Percentiles rank a stretch among this genome's conserved stretches.
Evolutionary conservation across 805 yeast genomes (phyloP).

Genomic region (Saccharomyces eubayanus): DNA sequence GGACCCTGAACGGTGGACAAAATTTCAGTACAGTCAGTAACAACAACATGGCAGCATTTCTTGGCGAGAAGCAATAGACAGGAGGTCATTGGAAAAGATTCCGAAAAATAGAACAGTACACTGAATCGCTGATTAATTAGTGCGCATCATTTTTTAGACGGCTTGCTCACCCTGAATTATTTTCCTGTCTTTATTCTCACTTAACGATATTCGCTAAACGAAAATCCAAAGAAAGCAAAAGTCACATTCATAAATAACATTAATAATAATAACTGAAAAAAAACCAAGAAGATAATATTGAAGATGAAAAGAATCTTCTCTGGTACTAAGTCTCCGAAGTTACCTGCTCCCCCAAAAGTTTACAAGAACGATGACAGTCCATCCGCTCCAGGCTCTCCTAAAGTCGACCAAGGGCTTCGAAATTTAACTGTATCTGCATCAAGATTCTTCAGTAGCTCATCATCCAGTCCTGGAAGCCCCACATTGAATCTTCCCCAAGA

Average conservation of each 20-base stretch:
- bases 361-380: conserved; percentile 12
- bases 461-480: conserved; percentile 4
- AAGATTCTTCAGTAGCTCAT: conserved; percentile 13
- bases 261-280: neutral
- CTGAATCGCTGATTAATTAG: neutral
- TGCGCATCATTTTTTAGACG: neutral
- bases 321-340: conserved; percentile 20
- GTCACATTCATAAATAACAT: neutral
- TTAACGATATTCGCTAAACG: neutral
- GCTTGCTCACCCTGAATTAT: neutral
- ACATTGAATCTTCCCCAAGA: conserved; percentile 10
- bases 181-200: neutral
- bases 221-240: neutral
- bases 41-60: neutral
- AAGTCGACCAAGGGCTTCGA: conserved; percentile 4
- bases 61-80: neutral
- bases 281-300: neutral
- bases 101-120: neutral
- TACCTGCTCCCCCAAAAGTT: conserved; percentile 22
- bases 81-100: neutral
- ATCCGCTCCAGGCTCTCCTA: conserved; percentile 9
- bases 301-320: conserved; percentile 25
- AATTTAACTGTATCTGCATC: conserved; percentile 17
- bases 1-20: neutral
- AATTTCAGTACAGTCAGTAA: neutral